Evolutionary conservation across 129 eudicot species (phyloP), one percentile per base, ranked within the genome.

Genomic region (Ambrosia trifida): DNA sequence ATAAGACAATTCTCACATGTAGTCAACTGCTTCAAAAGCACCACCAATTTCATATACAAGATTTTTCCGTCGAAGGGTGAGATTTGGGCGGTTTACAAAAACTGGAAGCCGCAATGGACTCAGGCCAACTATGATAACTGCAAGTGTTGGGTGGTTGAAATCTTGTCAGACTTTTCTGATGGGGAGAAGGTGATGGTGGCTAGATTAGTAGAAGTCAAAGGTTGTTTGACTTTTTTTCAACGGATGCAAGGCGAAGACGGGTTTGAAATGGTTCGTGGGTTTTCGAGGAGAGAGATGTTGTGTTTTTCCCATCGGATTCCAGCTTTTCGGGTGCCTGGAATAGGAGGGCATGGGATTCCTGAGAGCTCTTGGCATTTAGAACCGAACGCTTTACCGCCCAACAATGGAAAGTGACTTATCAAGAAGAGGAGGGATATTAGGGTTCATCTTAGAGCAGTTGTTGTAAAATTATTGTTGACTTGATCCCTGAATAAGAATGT

Each of bases 321-420:
- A 6, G 84, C 90, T 11, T 85, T 80, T 32, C 72, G 80, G 44
- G 90, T 88, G 13, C 90, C 95, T 0, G 90, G 95, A 40, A 85
- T 88, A 7, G 67, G 70, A 19, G 74, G 61, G n/a, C 79, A 83
- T 28, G 91, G 88, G 47, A 85, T 88, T n/a, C 87, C 95, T 7
- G 90, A 88, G 65, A 76, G 73, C 70, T 85, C 80, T 76, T 88
- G 86, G 88, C 95, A 88, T 79, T 72, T 88, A 69, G 95, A 88
- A 76, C 91, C 95, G 9, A 75, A 70, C 70, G 88, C 83, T 33
- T 82, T 88, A 76, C 91, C 95, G 43, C 81, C 73, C 63, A 60
- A 74, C 14, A 66, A 47, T 32, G 80, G 80, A 47, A 73, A 54
- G 41, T 79, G 72, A 85, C n/a, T 30, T 20, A 73, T 76, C 18